Evolutionary conservation across 78 protist genomes (phyloP), one percentile per base, ranked within the genome.

Genomic region (Dictyostelium firmibasis): DNA sequence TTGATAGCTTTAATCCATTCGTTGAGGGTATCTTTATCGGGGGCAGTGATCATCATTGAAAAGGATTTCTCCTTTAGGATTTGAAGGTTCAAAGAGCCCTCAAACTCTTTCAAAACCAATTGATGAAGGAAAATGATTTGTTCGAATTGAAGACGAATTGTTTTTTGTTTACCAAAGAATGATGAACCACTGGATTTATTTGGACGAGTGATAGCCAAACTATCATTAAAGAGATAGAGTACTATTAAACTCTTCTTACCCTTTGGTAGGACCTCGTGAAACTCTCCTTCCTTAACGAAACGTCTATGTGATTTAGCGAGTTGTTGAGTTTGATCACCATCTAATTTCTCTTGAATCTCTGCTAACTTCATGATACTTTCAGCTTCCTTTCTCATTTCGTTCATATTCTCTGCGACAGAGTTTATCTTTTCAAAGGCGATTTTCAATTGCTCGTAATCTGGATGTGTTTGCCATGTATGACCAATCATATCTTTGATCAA

Each of bases 391-490:
- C 83, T 89, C 64, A 62, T 84, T 67, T 89, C 87, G 33, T 89
- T 89, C 94, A 89, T 89, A 72, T 81, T 57, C 27, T 89, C 94
- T 1, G 94, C 94, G 9, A 89, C 94, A 0, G 41, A 7, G 33
- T 89, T 89, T n/a, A 89, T 78, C 35, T 72, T 57, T 29, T 43
- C 75, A 47, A 67, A 89, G 14, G 94, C 94, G 2, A 62, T 43
- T 23, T 81, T 85, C 60, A 89, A 69, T 47, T 83, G 75, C 20
- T 47, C 82, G 70, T 89, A 89, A 36, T 89, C 94, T 50, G 88
- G 94, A 89, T 89, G 94, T 5, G 87, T 25, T 81, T 50, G 44
- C 94, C 94, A 89, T 1, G 94, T 89, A 69, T 89, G 94, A 44
- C 43, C 4, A 50, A 89, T 89, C 94, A 89, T 89, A 67, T 89